Evolutionary conservation across 2,329 filamentous ascomycete genomes (phyloP).

Genomic region (Xylariaceae sp.): DNA sequence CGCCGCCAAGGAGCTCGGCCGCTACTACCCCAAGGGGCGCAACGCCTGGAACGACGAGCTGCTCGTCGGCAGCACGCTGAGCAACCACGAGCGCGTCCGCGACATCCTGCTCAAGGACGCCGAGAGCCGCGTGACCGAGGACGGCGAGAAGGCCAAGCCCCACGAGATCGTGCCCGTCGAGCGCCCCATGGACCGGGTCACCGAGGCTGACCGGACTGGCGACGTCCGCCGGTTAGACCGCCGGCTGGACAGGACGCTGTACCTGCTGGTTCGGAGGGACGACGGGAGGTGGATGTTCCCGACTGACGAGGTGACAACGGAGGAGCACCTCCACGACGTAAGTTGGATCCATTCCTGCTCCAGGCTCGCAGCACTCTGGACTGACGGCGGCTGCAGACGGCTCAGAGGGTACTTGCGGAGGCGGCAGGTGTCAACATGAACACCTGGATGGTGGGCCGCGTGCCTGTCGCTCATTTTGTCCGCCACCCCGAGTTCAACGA

Average conservation of each 20-base stretch:
- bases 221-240: conserved; percentile 75
- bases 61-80: conserved; percentile 62
- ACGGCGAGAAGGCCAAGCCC: conserved; percentile 50
- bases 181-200: conserved; percentile 60
- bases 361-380: neutral
- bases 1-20: conserved; percentile 75
- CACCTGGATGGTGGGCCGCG: conserved; percentile 91
- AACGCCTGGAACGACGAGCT: conserved; percentile 90
- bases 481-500: conserved; percentile 40
- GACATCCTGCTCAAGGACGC: conserved; percentile 69
- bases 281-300: conserved; percentile 78
- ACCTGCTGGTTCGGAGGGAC: conserved; percentile 71
- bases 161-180: conserved; percentile 61
- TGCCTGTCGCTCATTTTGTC: conserved; percentile 75
- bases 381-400: conserved; percentile 51
- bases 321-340: conserved; percentile 79
- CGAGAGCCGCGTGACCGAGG: conserved; percentile 52
- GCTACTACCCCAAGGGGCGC: conserved; percentile 64
- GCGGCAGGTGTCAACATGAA: conserved; percentile 93
- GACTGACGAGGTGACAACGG: conserved; percentile 55
- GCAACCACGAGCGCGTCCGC: conserved; percentile 55
- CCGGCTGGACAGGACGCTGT: conserved; percentile 72
- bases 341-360: conserved; percentile 26
- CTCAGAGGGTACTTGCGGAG: conserved; percentile 68
- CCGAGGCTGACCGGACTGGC: conserved; percentile 69